Conservation (phyloP, 169 alveolate species). For the Plasmodium inui region DNA sequence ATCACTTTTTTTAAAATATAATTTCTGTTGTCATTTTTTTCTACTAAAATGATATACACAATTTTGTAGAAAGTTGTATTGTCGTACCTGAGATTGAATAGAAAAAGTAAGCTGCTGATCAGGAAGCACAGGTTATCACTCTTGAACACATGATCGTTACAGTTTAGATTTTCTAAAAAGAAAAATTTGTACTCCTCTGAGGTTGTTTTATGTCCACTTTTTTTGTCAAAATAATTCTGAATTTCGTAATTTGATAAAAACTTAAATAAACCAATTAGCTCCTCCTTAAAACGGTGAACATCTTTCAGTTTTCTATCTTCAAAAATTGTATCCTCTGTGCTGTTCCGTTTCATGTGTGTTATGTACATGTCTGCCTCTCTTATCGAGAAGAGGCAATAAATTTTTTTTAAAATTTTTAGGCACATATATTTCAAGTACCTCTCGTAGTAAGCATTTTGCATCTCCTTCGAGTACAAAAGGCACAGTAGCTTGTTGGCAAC, state of each 20-base stretch:
- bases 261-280: slow-evolving; percentile 19
- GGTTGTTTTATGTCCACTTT: background rate
- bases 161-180: slow-evolving; percentile 34
- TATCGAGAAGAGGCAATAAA: slow-evolving; percentile 20
- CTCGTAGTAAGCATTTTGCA: slow-evolving; percentile 18
- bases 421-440: slow-evolving; percentile 45
- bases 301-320: slow-evolving; percentile 36
- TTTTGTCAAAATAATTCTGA: slow-evolving; percentile 32
- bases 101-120: slow-evolving; percentile 35
- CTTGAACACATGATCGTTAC: slow-evolving; percentile 41
- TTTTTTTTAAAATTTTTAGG: slow-evolving; percentile 38
- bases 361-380: slow-evolving; percentile 34
- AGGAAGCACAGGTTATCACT: slow-evolving; percentile 26
- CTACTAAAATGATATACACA: slow-evolving; percentile 23
- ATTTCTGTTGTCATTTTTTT: slow-evolving; percentile 41
- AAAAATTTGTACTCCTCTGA: slow-evolving; percentile 43
- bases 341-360: slow-evolving; percentile 4
- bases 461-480: slow-evolving; percentile 14
- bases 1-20: slow-evolving; percentile 44
- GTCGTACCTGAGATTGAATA: slow-evolving; percentile 41
- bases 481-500: slow-evolving; percentile 39
- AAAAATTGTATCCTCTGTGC: slow-evolving; percentile 16
- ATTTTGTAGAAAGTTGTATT: slow-evolving; percentile 42
- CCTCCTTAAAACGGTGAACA: slow-evolving; percentile 1
- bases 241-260: slow-evolving; percentile 32